phyloP scores from a whole-genome alignment of 2,329 filamentous ascomycete species.

The Lasiodiplodia citricola region DNA sequence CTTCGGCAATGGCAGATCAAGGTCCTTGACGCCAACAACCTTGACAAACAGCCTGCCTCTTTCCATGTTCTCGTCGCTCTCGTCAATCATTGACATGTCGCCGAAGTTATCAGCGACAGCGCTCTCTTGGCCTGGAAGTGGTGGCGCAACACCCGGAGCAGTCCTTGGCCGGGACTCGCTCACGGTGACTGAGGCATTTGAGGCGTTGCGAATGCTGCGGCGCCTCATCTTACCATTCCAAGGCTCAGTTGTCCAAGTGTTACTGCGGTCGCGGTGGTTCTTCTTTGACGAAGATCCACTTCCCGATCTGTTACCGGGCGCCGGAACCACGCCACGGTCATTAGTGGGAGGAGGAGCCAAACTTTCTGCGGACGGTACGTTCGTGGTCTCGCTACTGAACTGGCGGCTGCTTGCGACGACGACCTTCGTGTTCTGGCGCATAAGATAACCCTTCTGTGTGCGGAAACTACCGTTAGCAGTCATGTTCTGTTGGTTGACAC shows the following conservation, averaged over 20 bases:
- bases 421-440: slow-evolving; percentile 98
- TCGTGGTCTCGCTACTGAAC: slow-evolving; percentile 61
- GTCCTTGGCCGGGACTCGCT: slow-evolving; percentile 54
- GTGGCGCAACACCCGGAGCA: slow-evolving; percentile 71
- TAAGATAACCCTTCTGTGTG: slow-evolving; percentile 93
- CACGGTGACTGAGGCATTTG: slow-evolving; percentile 36
- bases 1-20: slow-evolving; percentile 87
- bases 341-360: slow-evolving; percentile 36
- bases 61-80: slow-evolving; percentile 79
- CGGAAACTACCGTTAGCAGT: slow-evolving; percentile 21
- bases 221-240: slow-evolving; percentile 86
- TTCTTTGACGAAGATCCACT: slow-evolving; percentile 73
- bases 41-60: slow-evolving; percentile 94
- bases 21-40: slow-evolving; percentile 96
- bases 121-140: slow-evolving; percentile 86
- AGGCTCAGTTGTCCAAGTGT: slow-evolving; percentile 95
- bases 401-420: slow-evolving; percentile 81
- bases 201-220: slow-evolving; percentile 64
- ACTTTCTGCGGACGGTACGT: slow-evolving; percentile 52
- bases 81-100: slow-evolving; percentile 64
- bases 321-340: slow-evolving; percentile 29
- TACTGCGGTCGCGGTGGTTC: slow-evolving; percentile 70
- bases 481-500: background rate
- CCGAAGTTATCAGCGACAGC: slow-evolving; percentile 66
- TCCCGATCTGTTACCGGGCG: slow-evolving; percentile 62